Evolutionary conservation across 139 green algal genomes (phyloP), one percentile per base, ranked within the genome.

Genomic region (Micractinium sp.): DNA sequence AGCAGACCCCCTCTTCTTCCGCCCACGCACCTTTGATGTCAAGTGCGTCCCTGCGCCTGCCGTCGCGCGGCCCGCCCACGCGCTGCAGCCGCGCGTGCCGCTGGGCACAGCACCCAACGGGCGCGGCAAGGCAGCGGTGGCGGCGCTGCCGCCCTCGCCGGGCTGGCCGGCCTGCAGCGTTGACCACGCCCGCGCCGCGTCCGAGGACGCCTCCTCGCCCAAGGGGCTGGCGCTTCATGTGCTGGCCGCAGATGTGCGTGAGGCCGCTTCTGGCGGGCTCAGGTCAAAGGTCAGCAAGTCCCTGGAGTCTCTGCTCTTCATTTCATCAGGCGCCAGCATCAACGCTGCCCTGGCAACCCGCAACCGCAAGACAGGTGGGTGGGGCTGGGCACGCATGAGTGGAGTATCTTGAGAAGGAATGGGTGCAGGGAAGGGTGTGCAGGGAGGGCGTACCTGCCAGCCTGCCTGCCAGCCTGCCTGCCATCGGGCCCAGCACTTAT

Each of bases 311-410:
- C 41, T 88, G 71, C 73, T 88, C 1, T 88, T 88, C 73, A 38
- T 75, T 31, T 47, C 27, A 5, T 25, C 22, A 35, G 75, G 39
- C 31, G 36, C 61, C 16, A 15, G 36, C 1, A 63, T 67, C 60
- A 89, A 89, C 33, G 33, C 86, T 18, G 63, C 61, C 15, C 29
- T 78, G 15, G 76, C 56, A 0, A 85, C 76, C 1, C 76, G 75
- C 76, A 89, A 89, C 76, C 75, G 76, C 75, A 89, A 89, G 86
- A 89, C 86, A 53, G 86, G 86, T 89, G 60, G 13, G 85, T 66
- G 4, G 31, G n/a, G 81, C 60, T 53, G 31, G 29, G n/a, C 39
- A 56, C 9, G 47, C 20, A 3, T 73, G 73, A 18, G n/a, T 3
- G 23, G n/a, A 36, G n/a, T n/a, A n/a, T n/a, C n/a, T n/a, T n/a